phyloP scores from a whole-genome alignment of 2,329 filamentous ascomycete species.

The Xylariaceae sp. region DNA sequence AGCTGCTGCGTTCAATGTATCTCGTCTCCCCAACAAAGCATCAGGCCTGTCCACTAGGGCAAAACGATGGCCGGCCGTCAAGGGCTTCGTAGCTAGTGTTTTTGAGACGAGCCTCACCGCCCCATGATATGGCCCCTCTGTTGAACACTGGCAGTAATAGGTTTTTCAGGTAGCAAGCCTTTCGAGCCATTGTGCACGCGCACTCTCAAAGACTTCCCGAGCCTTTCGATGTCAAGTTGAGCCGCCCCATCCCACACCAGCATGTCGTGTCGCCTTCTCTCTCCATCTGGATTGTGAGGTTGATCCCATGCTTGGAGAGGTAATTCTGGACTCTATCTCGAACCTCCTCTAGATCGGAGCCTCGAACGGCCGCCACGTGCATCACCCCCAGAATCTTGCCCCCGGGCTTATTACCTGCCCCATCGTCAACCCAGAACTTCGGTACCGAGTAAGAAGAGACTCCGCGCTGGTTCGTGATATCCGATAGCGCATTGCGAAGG shows the following conservation, averaged over 20 bases:
- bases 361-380: constrained; percentile 76
- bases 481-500: constrained; percentile 81
- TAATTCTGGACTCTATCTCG: constrained; percentile 75
- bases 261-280: constrained; percentile 72
- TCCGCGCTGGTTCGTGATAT: constrained; percentile 78
- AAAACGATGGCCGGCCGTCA: no score
- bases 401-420: constrained; percentile 45
- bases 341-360: constrained; percentile 79
- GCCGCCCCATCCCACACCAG: constrained; percentile 57
- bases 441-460: constrained; percentile 85
- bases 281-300: constrained; percentile 87
- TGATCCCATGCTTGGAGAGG: constrained; percentile 70
- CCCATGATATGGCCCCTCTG: not conserved
- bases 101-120: not conserved
- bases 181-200: not conserved
- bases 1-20: not conserved
- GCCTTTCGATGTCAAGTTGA: constrained; percentile 36
- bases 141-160: not conserved
- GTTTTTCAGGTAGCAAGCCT: constrained; percentile 1
- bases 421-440: constrained; percentile 90
- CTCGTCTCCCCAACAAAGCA: not conserved
- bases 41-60: not conserved
- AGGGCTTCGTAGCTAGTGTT: not conserved
- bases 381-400: constrained; percentile 77
- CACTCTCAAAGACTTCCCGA: constrained; percentile 29